These are phyloP conservation scores for Xylariales sp. DNA, from an alignment of 2,329 filamentous ascomycete genomes.

Conservation along the genomic window DNA sequence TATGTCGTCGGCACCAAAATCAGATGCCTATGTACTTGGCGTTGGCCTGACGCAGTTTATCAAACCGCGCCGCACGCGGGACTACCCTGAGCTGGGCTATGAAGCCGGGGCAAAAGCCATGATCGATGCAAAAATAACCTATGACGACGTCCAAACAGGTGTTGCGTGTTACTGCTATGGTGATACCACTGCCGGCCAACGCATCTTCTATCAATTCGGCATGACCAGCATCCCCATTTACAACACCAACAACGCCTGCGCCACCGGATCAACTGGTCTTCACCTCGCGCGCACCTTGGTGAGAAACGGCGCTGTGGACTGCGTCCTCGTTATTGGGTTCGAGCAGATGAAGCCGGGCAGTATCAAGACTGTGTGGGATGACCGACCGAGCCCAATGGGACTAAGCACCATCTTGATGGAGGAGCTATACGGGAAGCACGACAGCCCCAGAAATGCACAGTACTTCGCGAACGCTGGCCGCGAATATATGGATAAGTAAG, in stretches of 20 bases:
- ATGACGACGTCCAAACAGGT: slow-evolving; percentile 92
- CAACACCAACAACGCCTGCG: slow-evolving; percentile 99
- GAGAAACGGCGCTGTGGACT: slow-evolving; percentile 75
- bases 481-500: slow-evolving; percentile 91
- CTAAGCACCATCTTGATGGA: slow-evolving; percentile 75
- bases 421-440: slow-evolving; percentile 73
- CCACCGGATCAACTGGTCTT: slow-evolving; percentile 87
- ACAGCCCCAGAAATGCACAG: slow-evolving; percentile 82
- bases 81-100: slow-evolving; percentile 92
- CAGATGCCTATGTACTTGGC: slow-evolving; percentile 78
- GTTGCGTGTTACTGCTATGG: slow-evolving; percentile 97
- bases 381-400: slow-evolving; percentile 74
- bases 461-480: slow-evolving; percentile 92
- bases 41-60: slow-evolving; percentile 99
- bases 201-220: slow-evolving; percentile 98
- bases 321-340: slow-evolving; percentile 87
- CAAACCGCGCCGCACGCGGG: slow-evolving; percentile 89
- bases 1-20: slow-evolving; percentile 4
- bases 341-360: slow-evolving; percentile 98
- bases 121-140: slow-evolving; percentile 83
- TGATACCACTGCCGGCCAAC: slow-evolving; percentile 90
- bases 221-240: slow-evolving; percentile 95
- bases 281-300: slow-evolving; percentile 80
- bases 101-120: slow-evolving; percentile 88
- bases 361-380: slow-evolving; percentile 77